A percentile compares a stretch with the other conserved stretches of the same genome.
Conservation (phyloP, 2,329 filamentous ascomycete species). For the Nemania sp. region DNA sequence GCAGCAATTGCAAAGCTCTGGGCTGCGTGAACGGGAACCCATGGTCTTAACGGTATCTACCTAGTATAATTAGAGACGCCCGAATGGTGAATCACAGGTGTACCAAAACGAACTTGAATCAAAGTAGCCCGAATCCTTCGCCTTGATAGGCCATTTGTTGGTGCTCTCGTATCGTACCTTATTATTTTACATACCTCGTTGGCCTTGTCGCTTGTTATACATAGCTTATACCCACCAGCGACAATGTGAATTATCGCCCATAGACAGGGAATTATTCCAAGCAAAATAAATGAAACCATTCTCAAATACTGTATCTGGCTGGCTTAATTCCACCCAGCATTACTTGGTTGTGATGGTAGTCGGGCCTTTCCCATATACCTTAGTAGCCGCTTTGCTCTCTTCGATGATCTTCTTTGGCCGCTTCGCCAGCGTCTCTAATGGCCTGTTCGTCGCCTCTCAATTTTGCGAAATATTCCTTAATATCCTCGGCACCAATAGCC, state of each 20-base stretch:
- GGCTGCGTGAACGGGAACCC: constrained; percentile 39
- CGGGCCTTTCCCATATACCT: constrained; percentile 19
- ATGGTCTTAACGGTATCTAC: constrained; percentile 1
- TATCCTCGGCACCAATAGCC: constrained; percentile 92
- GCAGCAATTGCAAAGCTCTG: constrained; percentile 47
- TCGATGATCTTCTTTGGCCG: constrained; percentile 59
- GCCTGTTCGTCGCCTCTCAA: constrained; percentile 86
- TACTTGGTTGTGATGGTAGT: background rate
- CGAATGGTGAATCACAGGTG: background rate
- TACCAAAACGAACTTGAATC: background rate
- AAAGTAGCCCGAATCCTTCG: background rate
- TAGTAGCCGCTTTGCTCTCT: constrained; percentile 67
- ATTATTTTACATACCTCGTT: constrained; percentile 22
- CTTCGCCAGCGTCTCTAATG: constrained; percentile 72
- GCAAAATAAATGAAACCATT: background rate
- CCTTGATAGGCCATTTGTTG: background rate
- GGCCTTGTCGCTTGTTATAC: constrained; percentile 23
- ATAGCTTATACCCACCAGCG: constrained; percentile 19
- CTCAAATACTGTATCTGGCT: background rate
- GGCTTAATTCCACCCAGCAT: background rate
- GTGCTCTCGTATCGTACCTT: constrained; percentile 8
- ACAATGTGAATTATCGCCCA: constrained; percentile 9
- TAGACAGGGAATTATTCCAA: background rate
- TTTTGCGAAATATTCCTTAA: constrained; percentile 96
- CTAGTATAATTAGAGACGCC: constrained; percentile 5